Evolutionary conservation across 1,139 yeast genomes (phyloP).

Genomic region (Diutina siamensis): DNA sequence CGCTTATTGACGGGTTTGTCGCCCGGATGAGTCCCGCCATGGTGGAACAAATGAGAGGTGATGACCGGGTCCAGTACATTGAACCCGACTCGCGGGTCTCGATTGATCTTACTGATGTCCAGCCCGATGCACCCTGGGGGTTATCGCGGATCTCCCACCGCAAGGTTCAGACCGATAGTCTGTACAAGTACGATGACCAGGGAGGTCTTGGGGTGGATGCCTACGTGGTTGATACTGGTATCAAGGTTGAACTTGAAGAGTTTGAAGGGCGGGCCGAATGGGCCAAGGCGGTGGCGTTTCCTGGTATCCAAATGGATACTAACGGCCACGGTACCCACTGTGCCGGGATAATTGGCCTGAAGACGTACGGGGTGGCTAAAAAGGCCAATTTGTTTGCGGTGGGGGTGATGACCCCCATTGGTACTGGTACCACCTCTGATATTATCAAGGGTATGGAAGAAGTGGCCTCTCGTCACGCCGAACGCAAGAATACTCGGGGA

Average conservation of each 20-base stretch:
- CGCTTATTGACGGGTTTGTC: not conserved
- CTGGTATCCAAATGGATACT: constrained; percentile 24
- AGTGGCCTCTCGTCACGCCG: constrained; percentile 26
- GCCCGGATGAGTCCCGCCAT: not conserved
- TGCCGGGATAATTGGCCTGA: constrained; percentile 35
- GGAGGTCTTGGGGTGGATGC: constrained; percentile 36
- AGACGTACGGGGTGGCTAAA: constrained; percentile 32
- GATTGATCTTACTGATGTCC: not conserved
- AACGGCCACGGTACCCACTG: constrained; percentile 36
- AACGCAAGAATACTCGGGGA: constrained; percentile 17
- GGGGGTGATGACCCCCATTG: constrained; percentile 29
- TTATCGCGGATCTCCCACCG: constrained; percentile 13
- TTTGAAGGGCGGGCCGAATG: constrained; percentile 32
- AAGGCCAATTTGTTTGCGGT: constrained; percentile 31
- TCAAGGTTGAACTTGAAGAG: constrained; percentile 28
- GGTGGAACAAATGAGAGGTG: not conserved
- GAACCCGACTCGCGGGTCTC: not conserved
- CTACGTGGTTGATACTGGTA: constrained; percentile 33
- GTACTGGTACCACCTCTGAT: constrained; percentile 31
- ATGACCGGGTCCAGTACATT: not conserved
- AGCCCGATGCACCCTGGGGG: constrained; percentile 6
- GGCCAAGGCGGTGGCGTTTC: constrained; percentile 31
- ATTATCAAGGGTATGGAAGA: constrained; percentile 33
- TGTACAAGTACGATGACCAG: constrained; percentile 24
- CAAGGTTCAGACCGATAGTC: constrained; percentile 9